Evolutionary conservation across 1,284 basidiomycete genomes (phyloP).

Genomic region (Puccinia sorghi): DNA sequence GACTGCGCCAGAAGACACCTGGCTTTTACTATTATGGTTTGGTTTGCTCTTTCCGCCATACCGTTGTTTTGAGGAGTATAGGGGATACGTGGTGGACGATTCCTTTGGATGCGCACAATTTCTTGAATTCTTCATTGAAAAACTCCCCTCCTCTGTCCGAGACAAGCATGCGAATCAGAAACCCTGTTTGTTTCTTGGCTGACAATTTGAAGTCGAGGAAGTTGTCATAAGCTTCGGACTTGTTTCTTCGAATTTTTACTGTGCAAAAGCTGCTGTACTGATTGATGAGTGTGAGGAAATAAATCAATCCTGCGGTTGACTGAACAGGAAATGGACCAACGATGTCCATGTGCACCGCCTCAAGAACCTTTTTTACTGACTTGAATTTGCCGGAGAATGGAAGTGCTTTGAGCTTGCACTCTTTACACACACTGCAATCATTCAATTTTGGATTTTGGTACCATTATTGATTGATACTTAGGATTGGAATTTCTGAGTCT

Average conservation of each 20-base stretch:
- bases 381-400: background rate
- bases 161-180: background rate
- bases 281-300: constrained; percentile 15
- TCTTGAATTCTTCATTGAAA: background rate
- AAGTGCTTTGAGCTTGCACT: background rate
- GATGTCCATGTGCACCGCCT: background rate
- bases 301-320: background rate
- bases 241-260: background rate
- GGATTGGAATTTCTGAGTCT: background rate
- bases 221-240: background rate
- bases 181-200: background rate
- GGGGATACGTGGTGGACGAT: background rate
- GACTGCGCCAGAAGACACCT: background rate
- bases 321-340: background rate
- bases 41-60: constrained; percentile 1
- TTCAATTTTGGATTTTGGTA: background rate
- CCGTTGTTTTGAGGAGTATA: constrained; percentile 28
- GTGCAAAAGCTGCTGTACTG: background rate
- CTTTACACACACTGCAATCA: background rate
- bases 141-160: constrained; percentile 28
- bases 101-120: background rate
- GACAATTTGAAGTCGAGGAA: background rate
- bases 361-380: background rate
- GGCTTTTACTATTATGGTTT: constrained; percentile 14
- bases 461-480: background rate